Evolutionary conservation across 2,329 filamentous ascomycete genomes (phyloP).

Genomic region (Cercospora janseana): DNA sequence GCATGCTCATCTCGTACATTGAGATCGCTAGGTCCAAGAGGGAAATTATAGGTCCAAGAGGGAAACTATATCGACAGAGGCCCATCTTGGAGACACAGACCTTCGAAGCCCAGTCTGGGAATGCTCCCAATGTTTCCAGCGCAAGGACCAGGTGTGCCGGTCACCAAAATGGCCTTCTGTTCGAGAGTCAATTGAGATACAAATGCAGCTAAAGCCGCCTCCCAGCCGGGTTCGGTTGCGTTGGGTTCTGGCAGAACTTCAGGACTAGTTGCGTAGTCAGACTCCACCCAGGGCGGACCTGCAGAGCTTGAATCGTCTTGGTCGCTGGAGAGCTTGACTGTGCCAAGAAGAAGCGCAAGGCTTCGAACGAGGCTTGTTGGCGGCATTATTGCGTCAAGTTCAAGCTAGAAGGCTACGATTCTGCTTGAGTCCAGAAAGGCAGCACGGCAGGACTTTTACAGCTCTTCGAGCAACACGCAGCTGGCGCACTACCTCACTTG

Average conservation of each 20-base stretch:
- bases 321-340: not conserved
- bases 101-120: constrained; percentile 65
- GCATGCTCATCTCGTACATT: constrained; percentile 42
- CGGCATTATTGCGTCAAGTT: not conserved
- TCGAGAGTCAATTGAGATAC: constrained; percentile 38
- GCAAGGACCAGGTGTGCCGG: constrained; percentile 36
- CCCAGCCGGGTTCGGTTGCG: constrained; percentile 35
- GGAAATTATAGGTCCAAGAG: constrained; percentile 54
- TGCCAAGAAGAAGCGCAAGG: constrained; percentile 1
- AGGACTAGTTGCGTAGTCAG: constrained; percentile 6
- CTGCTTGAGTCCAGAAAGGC: no score
- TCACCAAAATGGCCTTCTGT: constrained; percentile 36
- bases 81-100: constrained; percentile 80
- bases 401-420: not conserved
- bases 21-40: constrained; percentile 34
- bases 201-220: constrained; percentile 32
- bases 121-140: constrained; percentile 46
- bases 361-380: not conserved
- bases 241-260: constrained; percentile 23
- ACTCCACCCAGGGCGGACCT: constrained; percentile 1
- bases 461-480: no score
- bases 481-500: no score
- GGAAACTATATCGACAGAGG: constrained; percentile 78
- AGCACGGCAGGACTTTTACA: no score
- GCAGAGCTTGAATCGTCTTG: constrained; percentile 8